phyloP scores from a whole-genome alignment of 352 stramenopile species.

The Globisporangium canariense region DNA sequence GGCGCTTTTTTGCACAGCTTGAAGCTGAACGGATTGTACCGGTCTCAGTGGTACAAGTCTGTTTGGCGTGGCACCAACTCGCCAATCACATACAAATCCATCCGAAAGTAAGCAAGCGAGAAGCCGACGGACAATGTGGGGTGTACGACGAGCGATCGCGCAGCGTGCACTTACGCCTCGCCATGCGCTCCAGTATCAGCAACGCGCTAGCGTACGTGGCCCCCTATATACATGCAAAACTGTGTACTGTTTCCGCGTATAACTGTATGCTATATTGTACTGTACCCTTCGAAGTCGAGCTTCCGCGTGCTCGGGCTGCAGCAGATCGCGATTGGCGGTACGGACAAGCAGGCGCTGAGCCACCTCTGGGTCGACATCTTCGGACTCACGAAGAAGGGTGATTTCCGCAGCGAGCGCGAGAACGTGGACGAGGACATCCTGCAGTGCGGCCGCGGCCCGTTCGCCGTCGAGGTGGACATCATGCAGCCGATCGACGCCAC shows the following conservation, averaged over 20 bases:
- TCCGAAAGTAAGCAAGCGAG: not conserved
- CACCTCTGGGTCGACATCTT: conserved; percentile 85
- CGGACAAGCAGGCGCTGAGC: conserved; percentile 86
- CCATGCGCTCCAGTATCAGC: conserved; percentile 17
- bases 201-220: conserved; percentile 18
- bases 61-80: too few relatives aligned
- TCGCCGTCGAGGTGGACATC: conserved; percentile 96
- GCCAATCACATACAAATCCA: not conserved
- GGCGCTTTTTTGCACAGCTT: not conserved
- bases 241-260: not conserved
- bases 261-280: not conserved
- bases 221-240: not conserved
- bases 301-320: conserved; percentile 97
- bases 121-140: not conserved
- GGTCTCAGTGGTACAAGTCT: not conserved
- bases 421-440: conserved; percentile 99
- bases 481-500: conserved; percentile 96
- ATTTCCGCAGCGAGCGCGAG: conserved; percentile 87
- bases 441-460: conserved; percentile 86
- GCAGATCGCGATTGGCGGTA: conserved; percentile 95
- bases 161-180: conserved; percentile 6
- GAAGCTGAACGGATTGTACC: not conserved
- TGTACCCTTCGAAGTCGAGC: conserved; percentile 38
- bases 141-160: conserved; percentile 4
- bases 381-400: conserved; percentile 62